phyloP scores from a whole-genome alignment of 176 grass and related monocot species.

The Rhynchospora pubera region DNA sequence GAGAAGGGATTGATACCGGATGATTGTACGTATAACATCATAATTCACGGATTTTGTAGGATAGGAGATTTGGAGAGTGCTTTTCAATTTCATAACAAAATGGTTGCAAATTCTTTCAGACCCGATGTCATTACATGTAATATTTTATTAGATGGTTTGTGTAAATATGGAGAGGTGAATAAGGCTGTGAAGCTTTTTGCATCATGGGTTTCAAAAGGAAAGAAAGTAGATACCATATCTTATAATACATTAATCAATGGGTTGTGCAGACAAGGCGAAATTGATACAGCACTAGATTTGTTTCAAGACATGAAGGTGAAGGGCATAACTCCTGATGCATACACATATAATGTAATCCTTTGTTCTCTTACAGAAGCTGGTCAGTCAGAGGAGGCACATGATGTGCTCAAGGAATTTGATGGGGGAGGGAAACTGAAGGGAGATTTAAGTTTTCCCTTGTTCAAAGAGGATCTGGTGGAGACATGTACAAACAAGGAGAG shows the following conservation, averaged over 20 bases:
- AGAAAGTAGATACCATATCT: conserved; percentile 75
- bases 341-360: conserved; percentile 62
- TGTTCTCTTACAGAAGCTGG: conserved; percentile 59
- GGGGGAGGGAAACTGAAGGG: conserved; percentile 46
- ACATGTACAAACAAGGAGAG: conserved; percentile 21
- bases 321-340: conserved; percentile 60
- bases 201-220: conserved; percentile 79
- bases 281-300: conserved; percentile 52
- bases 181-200: conserved; percentile 79
- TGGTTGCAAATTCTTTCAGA: conserved; percentile 88
- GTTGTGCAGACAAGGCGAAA: conserved; percentile 51
- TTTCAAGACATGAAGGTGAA: conserved; percentile 62
- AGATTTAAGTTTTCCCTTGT: conserved; percentile 38
- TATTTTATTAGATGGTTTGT: conserved; percentile 80
- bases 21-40: conserved; percentile 73
- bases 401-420: conserved; percentile 48
- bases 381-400: conserved; percentile 57
- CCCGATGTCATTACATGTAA: conserved; percentile 86
- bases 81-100: conserved; percentile 94
- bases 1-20: conserved; percentile 66
- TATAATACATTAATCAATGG: conserved; percentile 86
- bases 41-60: conserved; percentile 87
- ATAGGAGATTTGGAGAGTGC: conserved; percentile 82
- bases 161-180: conserved; percentile 53
- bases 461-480: conserved; percentile 23